Evolutionary conservation across 805 yeast species (phyloP).

Genomic region (Lachancea fermentati): DNA sequence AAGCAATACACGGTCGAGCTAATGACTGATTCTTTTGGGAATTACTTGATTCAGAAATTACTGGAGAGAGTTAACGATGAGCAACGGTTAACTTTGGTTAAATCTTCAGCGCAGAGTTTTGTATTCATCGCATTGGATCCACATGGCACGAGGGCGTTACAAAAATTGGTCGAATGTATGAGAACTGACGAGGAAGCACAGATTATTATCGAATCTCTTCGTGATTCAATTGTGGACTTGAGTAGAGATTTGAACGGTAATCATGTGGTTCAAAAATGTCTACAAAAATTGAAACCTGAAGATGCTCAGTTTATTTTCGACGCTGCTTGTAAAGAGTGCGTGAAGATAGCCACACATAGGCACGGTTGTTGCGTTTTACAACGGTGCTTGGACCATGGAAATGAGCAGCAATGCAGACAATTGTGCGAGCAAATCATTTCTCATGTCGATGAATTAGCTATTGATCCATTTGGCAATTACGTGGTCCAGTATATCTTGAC

Average conservation of each 20-base stretch:
- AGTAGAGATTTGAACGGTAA: constrained; percentile 92
- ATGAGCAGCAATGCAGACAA: constrained; percentile 57
- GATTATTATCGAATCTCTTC: constrained; percentile 53
- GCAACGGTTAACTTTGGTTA: constrained; percentile 65
- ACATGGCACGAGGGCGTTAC: constrained; percentile 95
- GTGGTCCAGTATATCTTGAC: constrained; percentile 87
- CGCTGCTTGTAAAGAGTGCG: constrained; percentile 67
- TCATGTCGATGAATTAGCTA: constrained; percentile 61
- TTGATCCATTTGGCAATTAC: constrained; percentile 95
- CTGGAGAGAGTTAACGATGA: constrained; percentile 66
- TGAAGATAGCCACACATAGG: constrained; percentile 85
- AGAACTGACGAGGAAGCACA: constrained; percentile 64
- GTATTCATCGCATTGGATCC: constrained; percentile 83
- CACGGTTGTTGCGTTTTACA: constrained; percentile 98
- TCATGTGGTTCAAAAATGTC: constrained; percentile 91
- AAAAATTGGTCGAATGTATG: constrained; percentile 82
- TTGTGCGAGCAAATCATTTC: constrained; percentile 64
- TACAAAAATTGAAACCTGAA: constrained; percentile 60
- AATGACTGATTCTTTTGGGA: constrained; percentile 97
- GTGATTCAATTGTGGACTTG: constrained; percentile 68
- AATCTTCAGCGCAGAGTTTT: constrained; percentile 66
- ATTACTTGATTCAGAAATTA: constrained; percentile 85
- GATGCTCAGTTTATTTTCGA: constrained; percentile 86
- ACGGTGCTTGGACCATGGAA: constrained; percentile 89
- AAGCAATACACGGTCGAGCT: constrained; percentile 72